phyloP scores from a whole-genome alignment of 331 rosid species.

The Pyracantha coccinea region DNA sequence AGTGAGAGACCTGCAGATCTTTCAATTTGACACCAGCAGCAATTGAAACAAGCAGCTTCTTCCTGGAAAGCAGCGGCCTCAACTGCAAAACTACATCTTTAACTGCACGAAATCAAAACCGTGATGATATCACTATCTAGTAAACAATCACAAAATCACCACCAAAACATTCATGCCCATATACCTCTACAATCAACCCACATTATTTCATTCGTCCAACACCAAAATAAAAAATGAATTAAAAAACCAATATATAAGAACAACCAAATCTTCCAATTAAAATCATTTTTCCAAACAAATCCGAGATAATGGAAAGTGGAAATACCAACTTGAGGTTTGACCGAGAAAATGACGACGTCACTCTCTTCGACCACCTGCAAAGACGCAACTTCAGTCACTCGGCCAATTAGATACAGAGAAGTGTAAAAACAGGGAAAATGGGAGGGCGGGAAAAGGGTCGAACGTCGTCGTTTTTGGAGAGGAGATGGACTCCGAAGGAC shows the following conservation, averaged over 20 bases:
- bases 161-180: neutral
- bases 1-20: slow-evolving; percentile 29
- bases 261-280: neutral
- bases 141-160: neutral
- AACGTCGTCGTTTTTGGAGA: slow-evolving; percentile 59
- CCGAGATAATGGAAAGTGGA: neutral
- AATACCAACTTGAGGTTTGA: slow-evolving; percentile 84
- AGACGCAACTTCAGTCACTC: neutral
- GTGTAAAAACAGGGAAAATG: neutral
- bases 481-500: slow-evolving; percentile 58
- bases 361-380: slow-evolving; percentile 73
- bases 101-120: slow-evolving; percentile 14
- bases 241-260: neutral
- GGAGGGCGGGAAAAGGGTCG: neutral
- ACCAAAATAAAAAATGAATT: neutral
- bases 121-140: neutral
- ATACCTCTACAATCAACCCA: neutral
- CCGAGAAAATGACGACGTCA: slow-evolving; percentile 76
- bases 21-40: slow-evolving; percentile 40
- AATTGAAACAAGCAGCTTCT: slow-evolving; percentile 46
- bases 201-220: neutral
- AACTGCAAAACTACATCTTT: slow-evolving; percentile 28
- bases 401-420: neutral
- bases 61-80: slow-evolving; percentile 31
- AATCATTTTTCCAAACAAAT: neutral